phyloP scores from a whole-genome alignment of 139 green algal species.

The Monoraphidium neglectum region DNA sequence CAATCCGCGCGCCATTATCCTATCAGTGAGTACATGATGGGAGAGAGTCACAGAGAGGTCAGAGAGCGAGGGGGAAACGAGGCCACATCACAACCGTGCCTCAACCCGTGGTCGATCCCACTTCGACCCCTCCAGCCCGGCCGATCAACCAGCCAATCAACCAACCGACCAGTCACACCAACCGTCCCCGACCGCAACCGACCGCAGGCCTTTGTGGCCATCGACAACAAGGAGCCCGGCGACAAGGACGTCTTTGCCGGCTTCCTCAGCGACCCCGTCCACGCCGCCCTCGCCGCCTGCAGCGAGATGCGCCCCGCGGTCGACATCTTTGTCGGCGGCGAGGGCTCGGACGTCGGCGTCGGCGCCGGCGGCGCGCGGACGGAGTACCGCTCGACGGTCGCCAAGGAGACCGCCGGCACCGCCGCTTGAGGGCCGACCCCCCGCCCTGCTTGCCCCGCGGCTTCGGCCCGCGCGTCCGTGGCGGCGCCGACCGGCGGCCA shows the following conservation, averaged over 20 bases:
- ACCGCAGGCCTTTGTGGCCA: constrained; percentile 70
- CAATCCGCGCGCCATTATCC: too few species aligned
- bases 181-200: not conserved
- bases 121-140: not conserved
- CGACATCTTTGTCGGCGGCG: constrained; percentile 93
- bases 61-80: too few species aligned
- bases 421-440: not conserved
- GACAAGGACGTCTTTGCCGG: constrained; percentile 64
- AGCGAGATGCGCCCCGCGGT: constrained; percentile 92
- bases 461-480: too few species aligned
- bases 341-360: constrained; percentile 71
- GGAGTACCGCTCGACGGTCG: constrained; percentile 74
- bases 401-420: constrained; percentile 5
- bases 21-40: too few species aligned
- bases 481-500: too few species aligned
- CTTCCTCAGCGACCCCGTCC: constrained; percentile 61
- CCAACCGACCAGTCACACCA: not conserved
- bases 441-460: not conserved
- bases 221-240: constrained; percentile 66
- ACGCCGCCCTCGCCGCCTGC: constrained; percentile 87
- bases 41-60: too few species aligned
- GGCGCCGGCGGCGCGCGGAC: constrained; percentile 79
- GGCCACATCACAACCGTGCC: not conserved
- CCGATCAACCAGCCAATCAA: not conserved
- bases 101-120: too few species aligned